phyloP scores from a whole-genome alignment of 1,284 basidiomycete genomes.

The Apiotrichum siamense region DNA sequence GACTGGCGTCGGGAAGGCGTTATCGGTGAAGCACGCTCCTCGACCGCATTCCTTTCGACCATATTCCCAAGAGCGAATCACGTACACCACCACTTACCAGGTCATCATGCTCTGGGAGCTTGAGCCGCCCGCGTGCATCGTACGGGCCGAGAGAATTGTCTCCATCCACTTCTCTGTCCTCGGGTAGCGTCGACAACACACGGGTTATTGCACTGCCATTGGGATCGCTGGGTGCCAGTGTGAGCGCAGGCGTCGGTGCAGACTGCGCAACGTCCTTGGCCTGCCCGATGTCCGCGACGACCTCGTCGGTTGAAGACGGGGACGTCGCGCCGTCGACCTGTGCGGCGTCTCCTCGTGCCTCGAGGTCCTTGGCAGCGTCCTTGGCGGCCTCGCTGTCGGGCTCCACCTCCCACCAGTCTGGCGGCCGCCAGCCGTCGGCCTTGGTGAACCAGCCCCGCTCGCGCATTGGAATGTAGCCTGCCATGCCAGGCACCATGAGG shows the following conservation, averaged over 20 bases:
- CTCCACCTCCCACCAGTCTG: conserved; percentile 42
- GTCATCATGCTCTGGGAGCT: not conserved
- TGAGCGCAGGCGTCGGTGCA: no score
- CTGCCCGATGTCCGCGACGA: not conserved
- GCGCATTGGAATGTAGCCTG: conserved; percentile 39
- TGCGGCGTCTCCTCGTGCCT: not conserved
- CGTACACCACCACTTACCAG: conserved; percentile 3
- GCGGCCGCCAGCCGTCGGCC: conserved; percentile 27
- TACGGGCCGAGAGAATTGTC: not conserved
- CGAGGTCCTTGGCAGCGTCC: not conserved
- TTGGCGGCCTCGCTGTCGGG: not conserved
- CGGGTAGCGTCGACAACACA: not conserved
- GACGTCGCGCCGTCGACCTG: not conserved
- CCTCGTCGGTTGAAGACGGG: not conserved
- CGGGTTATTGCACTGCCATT: not conserved
- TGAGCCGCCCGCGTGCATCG: conserved; percentile 4
- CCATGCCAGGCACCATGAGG: conserved; percentile 41
- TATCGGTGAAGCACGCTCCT: no score
- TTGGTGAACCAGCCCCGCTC: conserved; percentile 24
- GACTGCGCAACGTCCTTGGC: no score
- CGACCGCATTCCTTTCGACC: no score
- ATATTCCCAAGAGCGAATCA: no score
- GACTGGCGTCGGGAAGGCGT: no score
- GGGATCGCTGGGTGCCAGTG: no score
- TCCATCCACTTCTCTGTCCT: not conserved